Evolutionary conservation across 768 basidiomycete genomes (phyloP), one percentile per base, ranked within the genome.

Genomic region (Rhizopogon sp.): DNA sequence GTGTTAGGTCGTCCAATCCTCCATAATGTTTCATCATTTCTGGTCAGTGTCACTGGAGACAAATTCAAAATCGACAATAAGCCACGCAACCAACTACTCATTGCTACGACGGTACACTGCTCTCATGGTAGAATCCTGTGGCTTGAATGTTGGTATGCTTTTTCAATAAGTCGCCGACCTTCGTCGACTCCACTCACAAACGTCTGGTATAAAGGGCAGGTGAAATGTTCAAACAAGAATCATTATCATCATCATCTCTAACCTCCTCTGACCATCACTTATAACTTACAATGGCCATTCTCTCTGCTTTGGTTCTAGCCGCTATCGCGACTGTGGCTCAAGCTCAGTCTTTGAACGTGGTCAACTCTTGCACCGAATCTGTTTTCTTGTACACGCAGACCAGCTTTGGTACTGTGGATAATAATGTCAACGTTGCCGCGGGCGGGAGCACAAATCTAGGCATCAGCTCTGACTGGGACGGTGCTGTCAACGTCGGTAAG

Each of bases 381-480:
- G 69, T 72, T 43, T 58, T 72, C 42, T 58, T 72, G 39, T 64
- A 43, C 25, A 72, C 69, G 0, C 62, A 65, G 56, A 71, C 39
- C 20, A 70, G 69, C 52, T 69, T 37, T 13, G 69, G 69, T 33
- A 42, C 22, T 31, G 61, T 70, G 44, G 6, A 29, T 2, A 72
- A 67, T 60, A 51, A 71, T 33, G 58, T 72, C 39, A 58, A 49
- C 35, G 54, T 70, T 17, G 54, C 37, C 39, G 53, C 57, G 22
- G 71, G 65, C 17, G 58, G 51, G 22, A 67, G 59, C 33, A 17
- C 31, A 40, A 62, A 72, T 64, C 6, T 68, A 58, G 67, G 62
- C 35, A 68, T 68, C 9, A 70, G 65, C 39, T 60, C 63, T 49
- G 52, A 69, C 63, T 68, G 67, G 67, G 67, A 67, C 5, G 67